Conservation (phyloP, 148 eudicot species). For the Fagopyrum tataricum region DNA sequence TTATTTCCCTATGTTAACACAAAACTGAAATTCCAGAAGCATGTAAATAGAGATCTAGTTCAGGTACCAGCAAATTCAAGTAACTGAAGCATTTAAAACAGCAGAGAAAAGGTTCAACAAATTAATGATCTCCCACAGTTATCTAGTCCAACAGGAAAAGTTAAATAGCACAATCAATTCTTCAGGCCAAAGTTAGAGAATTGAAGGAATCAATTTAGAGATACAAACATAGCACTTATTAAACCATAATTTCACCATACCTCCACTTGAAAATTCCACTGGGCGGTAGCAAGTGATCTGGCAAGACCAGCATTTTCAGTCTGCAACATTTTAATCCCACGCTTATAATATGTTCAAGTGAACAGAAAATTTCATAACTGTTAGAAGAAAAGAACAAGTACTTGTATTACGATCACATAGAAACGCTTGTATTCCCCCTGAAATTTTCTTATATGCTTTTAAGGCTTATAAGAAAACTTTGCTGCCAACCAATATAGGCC, state of each 20-base stretch:
- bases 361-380: neutral
- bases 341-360: neutral
- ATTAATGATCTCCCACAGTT: neutral
- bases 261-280: constrained; percentile 85
- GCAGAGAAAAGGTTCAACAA: neutral
- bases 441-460: neutral
- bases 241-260: constrained; percentile 31
- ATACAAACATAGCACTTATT: neutral
- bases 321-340: constrained; percentile 39
- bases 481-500: neutral
- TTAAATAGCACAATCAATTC: neutral
- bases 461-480: neutral
- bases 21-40: neutral
- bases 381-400: neutral
- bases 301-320: constrained; percentile 88
- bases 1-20: neutral
- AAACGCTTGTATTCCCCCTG: neutral
- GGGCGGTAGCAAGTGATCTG: constrained; percentile 66
- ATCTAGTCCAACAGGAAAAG: neutral
- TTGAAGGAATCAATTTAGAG: neutral
- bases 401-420: neutral
- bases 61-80: neutral
- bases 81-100: neutral
- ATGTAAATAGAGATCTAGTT: neutral
- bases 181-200: neutral